phyloP scores from a whole-genome alignment of 306 rosid genomes.

The Casuarina equisetifolia region DNA sequence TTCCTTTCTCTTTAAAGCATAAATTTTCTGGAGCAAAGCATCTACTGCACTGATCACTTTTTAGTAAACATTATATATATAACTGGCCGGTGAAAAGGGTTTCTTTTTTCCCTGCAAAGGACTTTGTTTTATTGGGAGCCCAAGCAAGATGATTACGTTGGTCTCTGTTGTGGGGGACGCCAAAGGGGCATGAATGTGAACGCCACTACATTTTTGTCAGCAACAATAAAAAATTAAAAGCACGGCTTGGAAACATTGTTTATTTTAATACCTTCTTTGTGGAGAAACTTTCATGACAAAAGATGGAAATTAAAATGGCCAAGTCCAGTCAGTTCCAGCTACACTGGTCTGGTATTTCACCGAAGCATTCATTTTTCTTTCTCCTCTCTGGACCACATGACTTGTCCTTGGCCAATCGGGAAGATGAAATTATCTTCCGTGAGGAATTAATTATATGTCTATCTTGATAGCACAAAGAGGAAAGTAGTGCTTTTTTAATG shows the following conservation, averaged over 20 bases:
- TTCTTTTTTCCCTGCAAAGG: neutral
- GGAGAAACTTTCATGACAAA: neutral
- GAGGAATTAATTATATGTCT: too few relatives aligned
- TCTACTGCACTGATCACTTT: neutral
- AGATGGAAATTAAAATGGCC: neutral
- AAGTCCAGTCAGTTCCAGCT: neutral
- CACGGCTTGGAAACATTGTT: neutral
- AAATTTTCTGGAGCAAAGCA: too few relatives aligned
- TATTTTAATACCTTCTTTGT: neutral
- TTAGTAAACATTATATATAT: neutral
- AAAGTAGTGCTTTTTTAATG: too few relatives aligned
- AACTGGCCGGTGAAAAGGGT: neutral
- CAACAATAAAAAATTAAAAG: neutral
- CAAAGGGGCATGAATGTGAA: constrained; percentile 16
- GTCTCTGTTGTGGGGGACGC: constrained; percentile 25
- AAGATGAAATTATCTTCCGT: too few relatives aligned
- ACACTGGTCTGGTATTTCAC: neutral
- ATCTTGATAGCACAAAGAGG: too few relatives aligned
- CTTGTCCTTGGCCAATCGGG: neutral
- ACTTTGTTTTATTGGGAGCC: neutral
- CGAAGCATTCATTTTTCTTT: neutral
- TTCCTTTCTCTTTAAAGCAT: neutral
- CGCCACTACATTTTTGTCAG: neutral
- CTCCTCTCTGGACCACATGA: neutral
- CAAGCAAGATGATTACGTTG: constrained; percentile 5